phyloP scores from a whole-genome alignment of 2,329 filamentous ascomycete genomes.

The Aspergillus aculeatus region DNA sequence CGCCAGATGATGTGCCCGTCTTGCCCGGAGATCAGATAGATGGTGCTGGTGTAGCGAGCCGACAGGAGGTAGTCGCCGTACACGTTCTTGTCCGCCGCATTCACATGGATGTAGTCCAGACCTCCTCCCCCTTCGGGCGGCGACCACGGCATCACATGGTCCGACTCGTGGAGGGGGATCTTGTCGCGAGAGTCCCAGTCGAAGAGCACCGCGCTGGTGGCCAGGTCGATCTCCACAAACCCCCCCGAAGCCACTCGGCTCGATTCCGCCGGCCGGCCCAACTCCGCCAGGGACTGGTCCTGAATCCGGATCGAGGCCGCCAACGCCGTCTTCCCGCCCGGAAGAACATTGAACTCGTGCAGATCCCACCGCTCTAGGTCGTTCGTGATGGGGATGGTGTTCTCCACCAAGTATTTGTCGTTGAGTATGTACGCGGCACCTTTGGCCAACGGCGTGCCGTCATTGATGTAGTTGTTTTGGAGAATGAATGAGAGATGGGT shows the following conservation, averaged over 20 bases:
- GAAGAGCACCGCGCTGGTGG: constrained; percentile 30
- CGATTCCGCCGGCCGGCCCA: constrained; percentile 29
- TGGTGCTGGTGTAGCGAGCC: constrained; percentile 33
- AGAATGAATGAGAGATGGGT: constrained; percentile 49
- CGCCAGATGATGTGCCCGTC: constrained; percentile 38
- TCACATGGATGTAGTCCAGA: constrained; percentile 37
- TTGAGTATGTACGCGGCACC: constrained; percentile 51
- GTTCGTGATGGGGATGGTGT: constrained; percentile 33
- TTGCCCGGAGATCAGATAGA: constrained; percentile 37
- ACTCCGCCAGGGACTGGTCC: constrained; percentile 22
- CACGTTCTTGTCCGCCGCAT: constrained; percentile 38
- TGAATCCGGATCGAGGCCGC: constrained; percentile 20
- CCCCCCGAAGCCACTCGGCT: constrained; percentile 31
- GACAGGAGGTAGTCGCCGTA: constrained; percentile 41
- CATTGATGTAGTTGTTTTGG: constrained; percentile 25
- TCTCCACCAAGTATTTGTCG: constrained; percentile 44
- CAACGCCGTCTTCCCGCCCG: constrained; percentile 32
- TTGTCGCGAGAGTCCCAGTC: constrained; percentile 36
- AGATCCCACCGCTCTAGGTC: constrained; percentile 33
- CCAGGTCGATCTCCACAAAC: constrained; percentile 35
- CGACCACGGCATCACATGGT: constrained; percentile 17
- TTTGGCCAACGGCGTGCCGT: constrained; percentile 34
- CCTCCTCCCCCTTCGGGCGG: constrained; percentile 12
- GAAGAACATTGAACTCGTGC: constrained; percentile 39
- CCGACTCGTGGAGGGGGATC: constrained; percentile 31